phyloP scores from a whole-genome alignment of 2,329 filamentous ascomycete species.

The Phialemoniopsis sp. region DNA sequence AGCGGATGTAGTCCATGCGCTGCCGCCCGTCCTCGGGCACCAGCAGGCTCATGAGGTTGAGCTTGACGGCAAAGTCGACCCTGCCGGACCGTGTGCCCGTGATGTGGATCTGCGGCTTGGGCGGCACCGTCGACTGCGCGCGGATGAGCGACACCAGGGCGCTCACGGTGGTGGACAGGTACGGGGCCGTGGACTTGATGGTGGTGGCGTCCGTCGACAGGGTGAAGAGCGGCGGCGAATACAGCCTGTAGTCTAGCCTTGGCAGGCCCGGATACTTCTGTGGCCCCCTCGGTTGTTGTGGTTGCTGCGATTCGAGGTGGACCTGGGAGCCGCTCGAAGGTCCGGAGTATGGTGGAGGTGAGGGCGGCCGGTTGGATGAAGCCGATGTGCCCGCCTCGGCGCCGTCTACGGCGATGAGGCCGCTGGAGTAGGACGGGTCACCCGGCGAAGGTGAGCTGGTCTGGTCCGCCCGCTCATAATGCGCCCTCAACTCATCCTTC shows the following conservation, averaged over 20 bases:
- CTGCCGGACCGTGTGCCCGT: conserved; percentile 36
- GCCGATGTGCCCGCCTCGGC: no score
- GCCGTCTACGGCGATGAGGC: no score
- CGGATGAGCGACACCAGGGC: conserved; percentile 43
- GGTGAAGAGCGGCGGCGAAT: conserved; percentile 46
- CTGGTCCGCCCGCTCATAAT: no score
- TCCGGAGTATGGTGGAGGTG: conserved; percentile 28
- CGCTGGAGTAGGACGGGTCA: no score
- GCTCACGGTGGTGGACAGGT: conserved; percentile 39
- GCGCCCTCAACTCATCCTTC: no score
- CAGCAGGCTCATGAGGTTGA: conserved; percentile 51
- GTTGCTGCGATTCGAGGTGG: conserved; percentile 1
- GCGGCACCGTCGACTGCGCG: conserved; percentile 45
- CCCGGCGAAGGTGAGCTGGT: no score
- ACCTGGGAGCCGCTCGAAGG: conserved; percentile 16
- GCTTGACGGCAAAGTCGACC: conserved; percentile 47
- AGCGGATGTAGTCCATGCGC: conserved; percentile 50
- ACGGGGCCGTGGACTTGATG: conserved; percentile 41
- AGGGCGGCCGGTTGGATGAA: not conserved
- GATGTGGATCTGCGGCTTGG: conserved; percentile 49
- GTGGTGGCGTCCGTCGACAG: conserved; percentile 43
- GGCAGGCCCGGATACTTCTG: conserved; percentile 43
- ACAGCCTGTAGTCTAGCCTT: conserved; percentile 45
- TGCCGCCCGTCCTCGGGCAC: conserved; percentile 38
- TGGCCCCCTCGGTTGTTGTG: conserved; percentile 12